These are phyloP conservation scores for Speleostelium caveatum DNA, from an alignment of 78 protist species.

Conservation along the genomic window DNA sequence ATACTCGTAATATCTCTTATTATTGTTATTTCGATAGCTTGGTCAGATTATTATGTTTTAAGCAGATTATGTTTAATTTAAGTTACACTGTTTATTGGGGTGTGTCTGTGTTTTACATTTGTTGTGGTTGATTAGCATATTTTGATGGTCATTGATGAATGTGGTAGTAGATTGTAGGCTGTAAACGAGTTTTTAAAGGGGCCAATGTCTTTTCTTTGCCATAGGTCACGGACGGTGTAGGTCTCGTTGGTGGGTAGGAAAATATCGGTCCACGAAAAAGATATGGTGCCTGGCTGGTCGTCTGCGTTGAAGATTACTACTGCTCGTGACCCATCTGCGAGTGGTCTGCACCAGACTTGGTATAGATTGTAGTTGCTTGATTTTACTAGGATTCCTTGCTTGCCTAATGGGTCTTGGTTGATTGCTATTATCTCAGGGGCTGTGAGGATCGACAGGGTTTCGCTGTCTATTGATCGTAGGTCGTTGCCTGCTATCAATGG, in stretches of 20 bases:
- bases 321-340: constrained; percentile 41
- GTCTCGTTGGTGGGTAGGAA: not conserved
- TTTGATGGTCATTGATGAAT: too few species aligned
- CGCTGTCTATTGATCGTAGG: constrained; percentile 24
- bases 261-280: constrained; percentile 19
- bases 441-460: constrained; percentile 12
- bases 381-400: constrained; percentile 47
- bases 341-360: constrained; percentile 81
- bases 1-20: too few species aligned
- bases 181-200: not conserved
- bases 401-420: constrained; percentile 82
- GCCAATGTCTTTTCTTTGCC: constrained; percentile 58
- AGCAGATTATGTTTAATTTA: too few species aligned
- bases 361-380: constrained; percentile 10
- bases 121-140: too few species aligned
- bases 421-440: constrained; percentile 80
- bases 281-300: not conserved
- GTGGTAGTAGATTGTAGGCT: constrained; percentile 12
- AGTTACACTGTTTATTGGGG: too few species aligned
- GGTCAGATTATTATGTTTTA: too few species aligned
- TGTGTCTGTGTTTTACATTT: too few species aligned
- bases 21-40: too few species aligned
- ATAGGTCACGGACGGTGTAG: constrained; percentile 45
- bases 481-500: constrained; percentile 88
- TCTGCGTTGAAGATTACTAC: constrained; percentile 63